A percentile compares a stretch with the other conserved stretches of the same genome.
These are phyloP conservation scores for Prunus salicina DNA, from an alignment of 306 rosid genomes.

Conservation along the genomic window DNA sequence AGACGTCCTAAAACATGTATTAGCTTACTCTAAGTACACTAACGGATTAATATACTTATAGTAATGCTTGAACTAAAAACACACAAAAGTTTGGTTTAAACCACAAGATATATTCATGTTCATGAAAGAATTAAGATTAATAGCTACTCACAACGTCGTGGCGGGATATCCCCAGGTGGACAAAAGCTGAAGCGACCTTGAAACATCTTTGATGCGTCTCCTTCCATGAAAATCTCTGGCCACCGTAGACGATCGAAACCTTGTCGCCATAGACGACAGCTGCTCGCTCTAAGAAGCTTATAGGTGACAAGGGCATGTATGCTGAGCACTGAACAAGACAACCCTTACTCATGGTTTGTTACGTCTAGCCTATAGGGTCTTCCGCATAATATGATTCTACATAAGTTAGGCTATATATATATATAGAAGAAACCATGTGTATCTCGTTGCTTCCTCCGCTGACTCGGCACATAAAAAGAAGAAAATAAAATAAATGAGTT, in stretches of 20 bases:
- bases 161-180: constrained; percentile 48
- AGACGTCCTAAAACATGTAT: no score
- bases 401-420: no score
- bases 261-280: constrained; percentile 38
- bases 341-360: constrained; percentile 17
- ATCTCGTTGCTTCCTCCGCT: neutral
- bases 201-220: constrained; percentile 56
- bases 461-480: neutral
- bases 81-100: no score
- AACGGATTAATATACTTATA: no score
- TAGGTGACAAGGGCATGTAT: constrained; percentile 48
- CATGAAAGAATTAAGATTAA: neutral
- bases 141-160: constrained; percentile 48
- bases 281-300: constrained; percentile 55
- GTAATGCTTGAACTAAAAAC: no score
- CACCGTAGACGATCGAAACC: constrained; percentile 41
- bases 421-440: no score
- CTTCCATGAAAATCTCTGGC: constrained; percentile 46
- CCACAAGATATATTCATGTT: neutral
- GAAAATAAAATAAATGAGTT: no score
- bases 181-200: constrained; percentile 57
- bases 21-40: no score
- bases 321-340: constrained; percentile 29
- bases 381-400: neutral
- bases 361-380: neutral